Evolutionary conservation across 2,329 filamentous ascomycete genomes (phyloP).

Genomic region (Aspergillus glaucus): DNA sequence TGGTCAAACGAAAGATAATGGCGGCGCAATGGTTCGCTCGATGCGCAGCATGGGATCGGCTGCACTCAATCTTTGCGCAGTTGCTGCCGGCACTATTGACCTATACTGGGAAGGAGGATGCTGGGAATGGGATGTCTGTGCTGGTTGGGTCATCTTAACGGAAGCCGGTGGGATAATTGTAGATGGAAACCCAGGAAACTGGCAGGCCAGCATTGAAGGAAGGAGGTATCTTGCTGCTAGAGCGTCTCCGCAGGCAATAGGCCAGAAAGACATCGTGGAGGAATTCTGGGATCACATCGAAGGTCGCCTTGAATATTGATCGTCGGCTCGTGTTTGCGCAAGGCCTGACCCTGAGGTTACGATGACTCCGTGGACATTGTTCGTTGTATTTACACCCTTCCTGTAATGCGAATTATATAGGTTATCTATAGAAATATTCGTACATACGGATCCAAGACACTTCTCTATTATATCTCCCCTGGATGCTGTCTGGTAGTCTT

Average conservation of each 20-base stretch:
- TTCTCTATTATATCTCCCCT: too few relatives aligned
- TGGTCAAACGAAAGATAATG: constrained; percentile 44
- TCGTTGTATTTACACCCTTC: constrained; percentile 1
- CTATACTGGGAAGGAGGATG: constrained; percentile 62
- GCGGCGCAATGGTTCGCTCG: constrained; percentile 58
- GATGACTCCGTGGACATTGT: background rate
- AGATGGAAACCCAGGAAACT: constrained; percentile 53
- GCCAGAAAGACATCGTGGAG: constrained; percentile 36
- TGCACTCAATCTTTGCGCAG: constrained; percentile 56
- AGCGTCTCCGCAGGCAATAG: constrained; percentile 22
- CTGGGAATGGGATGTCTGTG: constrained; percentile 62
- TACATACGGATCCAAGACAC: too few relatives aligned
- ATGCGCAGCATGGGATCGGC: constrained; percentile 52
- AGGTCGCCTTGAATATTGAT: constrained; percentile 32
- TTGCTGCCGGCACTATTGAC: constrained; percentile 53
- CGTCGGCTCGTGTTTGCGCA: background rate
- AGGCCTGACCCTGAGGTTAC: background rate
- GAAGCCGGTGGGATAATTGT: constrained; percentile 57
- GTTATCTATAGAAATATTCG: too few relatives aligned
- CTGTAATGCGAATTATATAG: too few relatives aligned
- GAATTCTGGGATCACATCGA: constrained; percentile 39
- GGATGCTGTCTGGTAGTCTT: background rate
- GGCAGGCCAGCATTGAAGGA: constrained; percentile 51
- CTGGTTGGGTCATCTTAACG: constrained; percentile 55
- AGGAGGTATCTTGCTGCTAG: constrained; percentile 47